Conservation (phyloP, 2,329 filamentous ascomycete genomes). For the Sporothrix euskadiensis region DNA sequence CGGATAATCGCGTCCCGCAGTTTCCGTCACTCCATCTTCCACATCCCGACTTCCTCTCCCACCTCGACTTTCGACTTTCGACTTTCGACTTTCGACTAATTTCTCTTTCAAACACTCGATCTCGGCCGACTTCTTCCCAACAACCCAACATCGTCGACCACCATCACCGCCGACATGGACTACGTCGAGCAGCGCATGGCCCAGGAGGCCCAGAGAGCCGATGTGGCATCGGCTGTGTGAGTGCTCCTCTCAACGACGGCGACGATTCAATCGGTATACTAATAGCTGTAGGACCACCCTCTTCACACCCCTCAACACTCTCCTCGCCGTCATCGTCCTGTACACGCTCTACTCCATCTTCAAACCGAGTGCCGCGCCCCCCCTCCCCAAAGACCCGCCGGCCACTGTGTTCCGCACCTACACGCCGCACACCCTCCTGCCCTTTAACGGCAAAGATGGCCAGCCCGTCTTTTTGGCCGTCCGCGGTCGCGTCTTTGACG, state of each 20-base stretch:
- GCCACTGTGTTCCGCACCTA: conserved; percentile 67
- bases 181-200: conserved; percentile 59
- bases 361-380: conserved; percentile 49
- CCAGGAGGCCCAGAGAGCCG: conserved; percentile 53
- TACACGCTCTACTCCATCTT: conserved; percentile 61
- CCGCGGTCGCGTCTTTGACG: conserved; percentile 87
- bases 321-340: conserved; percentile 57
- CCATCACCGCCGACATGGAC: conserved; percentile 47
- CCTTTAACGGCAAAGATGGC: conserved; percentile 75
- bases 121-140: background rate
- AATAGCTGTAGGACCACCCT: conserved; percentile 45
- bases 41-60: background rate
- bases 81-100: background rate
- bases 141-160: background rate
- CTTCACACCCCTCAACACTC: conserved; percentile 62
- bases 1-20: conserved; percentile 22
- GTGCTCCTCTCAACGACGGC: background rate
- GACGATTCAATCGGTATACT: background rate
- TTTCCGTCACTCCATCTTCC: background rate
- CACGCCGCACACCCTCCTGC: conserved; percentile 77
- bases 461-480: conserved; percentile 87
- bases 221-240: conserved; percentile 29
- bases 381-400: conserved; percentile 55
- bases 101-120: background rate
- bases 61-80: background rate